These are phyloP conservation scores for Pseudoperonospora humuli DNA, from an alignment of 352 stramenopile genomes.

Conservation along the genomic window DNA sequence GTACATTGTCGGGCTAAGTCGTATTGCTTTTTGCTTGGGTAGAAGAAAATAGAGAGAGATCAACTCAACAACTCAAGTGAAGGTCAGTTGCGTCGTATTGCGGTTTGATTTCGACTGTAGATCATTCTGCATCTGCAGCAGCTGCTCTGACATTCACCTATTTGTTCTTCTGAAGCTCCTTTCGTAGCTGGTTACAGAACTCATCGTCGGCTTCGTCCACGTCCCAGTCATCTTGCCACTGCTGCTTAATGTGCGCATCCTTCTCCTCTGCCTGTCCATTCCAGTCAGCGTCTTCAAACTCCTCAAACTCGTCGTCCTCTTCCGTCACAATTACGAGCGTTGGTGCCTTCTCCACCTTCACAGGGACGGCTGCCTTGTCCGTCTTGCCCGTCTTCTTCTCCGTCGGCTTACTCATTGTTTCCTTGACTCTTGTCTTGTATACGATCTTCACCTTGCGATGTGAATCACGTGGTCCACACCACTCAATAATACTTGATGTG, in stretches of 20 bases:
- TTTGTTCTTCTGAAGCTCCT: constrained; percentile 83
- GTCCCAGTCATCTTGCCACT: constrained; percentile 92
- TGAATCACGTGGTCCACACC: constrained; percentile 1
- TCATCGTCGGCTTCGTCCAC: constrained; percentile 89
- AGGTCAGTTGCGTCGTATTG: constrained; percentile 2
- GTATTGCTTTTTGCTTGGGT: constrained; percentile 14
- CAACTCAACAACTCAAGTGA: too few species aligned
- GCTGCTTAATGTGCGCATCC: constrained; percentile 79
- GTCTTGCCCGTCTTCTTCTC: constrained; percentile 25
- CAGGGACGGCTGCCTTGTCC: constrained; percentile 11
- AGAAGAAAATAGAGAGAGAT: constrained; percentile 22
- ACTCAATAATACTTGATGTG: neutral
- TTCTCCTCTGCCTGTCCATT: constrained; percentile 67
- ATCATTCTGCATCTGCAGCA: neutral
- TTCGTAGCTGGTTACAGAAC: constrained; percentile 89
- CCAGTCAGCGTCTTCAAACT: constrained; percentile 83
- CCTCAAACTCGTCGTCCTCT: constrained; percentile 87
- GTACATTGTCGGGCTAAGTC: neutral
- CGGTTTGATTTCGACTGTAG: too few species aligned
- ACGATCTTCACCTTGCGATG: neutral
- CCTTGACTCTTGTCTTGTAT: too few species aligned
- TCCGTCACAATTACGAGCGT: constrained; percentile 76
- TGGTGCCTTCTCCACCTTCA: constrained; percentile 44
- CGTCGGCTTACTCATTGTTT: constrained; percentile 30
- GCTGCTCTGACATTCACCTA: constrained; percentile 16